Conservation (phyloP, 352 stramenopile genomes). For the Pseudoperonospora humuli region DNA sequence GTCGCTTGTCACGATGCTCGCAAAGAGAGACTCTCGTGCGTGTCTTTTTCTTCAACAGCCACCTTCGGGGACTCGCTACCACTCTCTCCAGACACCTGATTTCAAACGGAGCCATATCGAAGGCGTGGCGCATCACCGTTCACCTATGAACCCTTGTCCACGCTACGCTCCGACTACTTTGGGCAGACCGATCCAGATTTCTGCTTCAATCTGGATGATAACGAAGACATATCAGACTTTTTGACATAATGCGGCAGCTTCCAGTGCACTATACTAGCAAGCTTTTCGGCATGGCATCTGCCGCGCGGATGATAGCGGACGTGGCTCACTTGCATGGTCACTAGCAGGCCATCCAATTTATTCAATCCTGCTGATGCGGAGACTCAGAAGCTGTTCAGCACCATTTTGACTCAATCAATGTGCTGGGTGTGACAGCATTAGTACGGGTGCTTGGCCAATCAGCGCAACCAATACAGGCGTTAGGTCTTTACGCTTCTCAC, state of each 20-base stretch:
- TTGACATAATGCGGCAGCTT: slow-evolving; percentile 24
- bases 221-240: slow-evolving; percentile 83
- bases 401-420: slow-evolving; percentile 40
- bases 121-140: too few relatives aligned
- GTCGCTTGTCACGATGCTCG: too few relatives aligned
- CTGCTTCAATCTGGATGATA: slow-evolving; percentile 84
- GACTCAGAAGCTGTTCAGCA: slow-evolving; percentile 41
- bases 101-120: too few relatives aligned
- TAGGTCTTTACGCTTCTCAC: slow-evolving; percentile 3
- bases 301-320: slow-evolving; percentile 3
- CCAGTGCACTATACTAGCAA: slow-evolving; percentile 5
- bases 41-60: too few relatives aligned
- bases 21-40: too few relatives aligned
- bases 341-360: slow-evolving; percentile 22
- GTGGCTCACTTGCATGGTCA: slow-evolving; percentile 5
- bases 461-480: slow-evolving; percentile 8
- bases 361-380: slow-evolving; percentile 31
- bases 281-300: slow-evolving; percentile 3
- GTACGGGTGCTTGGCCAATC: slow-evolving; percentile 32
- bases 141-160: too few relatives aligned
- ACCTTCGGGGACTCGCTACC: too few relatives aligned
- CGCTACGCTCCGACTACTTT: not conserved
- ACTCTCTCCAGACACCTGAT: too few relatives aligned
- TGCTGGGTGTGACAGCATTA: slow-evolving; percentile 41
- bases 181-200: slow-evolving; percentile 79